phyloP scores from a whole-genome alignment of 1,284 basidiomycete species.

The Macrocystidia cucumis region DNA sequence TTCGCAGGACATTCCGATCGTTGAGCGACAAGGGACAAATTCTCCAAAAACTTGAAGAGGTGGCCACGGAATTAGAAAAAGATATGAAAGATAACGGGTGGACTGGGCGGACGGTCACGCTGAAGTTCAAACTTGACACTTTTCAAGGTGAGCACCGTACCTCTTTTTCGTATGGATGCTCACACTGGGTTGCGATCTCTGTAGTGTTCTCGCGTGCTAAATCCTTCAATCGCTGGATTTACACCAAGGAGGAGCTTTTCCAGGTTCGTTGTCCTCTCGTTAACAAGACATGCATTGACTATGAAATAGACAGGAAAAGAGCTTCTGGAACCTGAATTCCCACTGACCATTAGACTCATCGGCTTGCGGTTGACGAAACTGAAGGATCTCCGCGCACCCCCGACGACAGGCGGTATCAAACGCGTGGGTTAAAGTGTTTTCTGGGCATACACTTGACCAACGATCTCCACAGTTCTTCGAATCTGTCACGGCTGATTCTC shows the following conservation, averaged over 20 bases:
- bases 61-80: constrained; percentile 71
- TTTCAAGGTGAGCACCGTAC: constrained; percentile 66
- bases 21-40: constrained; percentile 59
- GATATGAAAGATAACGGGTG: constrained; percentile 70
- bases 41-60: constrained; percentile 68
- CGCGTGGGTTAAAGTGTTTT: constrained; percentile 34
- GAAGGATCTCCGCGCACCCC: constrained; percentile 60
- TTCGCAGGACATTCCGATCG: constrained; percentile 70
- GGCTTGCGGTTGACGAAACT: constrained; percentile 81
- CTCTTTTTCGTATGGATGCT: too few relatives aligned
- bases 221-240: constrained; percentile 70
- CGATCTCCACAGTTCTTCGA: constrained; percentile 46
- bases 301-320: constrained; percentile 65
- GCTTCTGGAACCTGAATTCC: constrained; percentile 73
- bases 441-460: not conserved
- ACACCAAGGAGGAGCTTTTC: constrained; percentile 73
- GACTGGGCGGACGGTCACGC: constrained; percentile 70
- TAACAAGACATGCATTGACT: constrained; percentile 8
- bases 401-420: constrained; percentile 48
- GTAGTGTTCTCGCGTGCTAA: constrained; percentile 78
- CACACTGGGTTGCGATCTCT: not conserved
- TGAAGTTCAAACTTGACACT: constrained; percentile 77
- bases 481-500: constrained; percentile 17
- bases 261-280: constrained; percentile 36
- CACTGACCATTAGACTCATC: constrained; percentile 71